Evolutionary conservation across 2,329 filamentous ascomycete species (phyloP).

Genomic region (Malbranchea cinnamomea): DNA sequence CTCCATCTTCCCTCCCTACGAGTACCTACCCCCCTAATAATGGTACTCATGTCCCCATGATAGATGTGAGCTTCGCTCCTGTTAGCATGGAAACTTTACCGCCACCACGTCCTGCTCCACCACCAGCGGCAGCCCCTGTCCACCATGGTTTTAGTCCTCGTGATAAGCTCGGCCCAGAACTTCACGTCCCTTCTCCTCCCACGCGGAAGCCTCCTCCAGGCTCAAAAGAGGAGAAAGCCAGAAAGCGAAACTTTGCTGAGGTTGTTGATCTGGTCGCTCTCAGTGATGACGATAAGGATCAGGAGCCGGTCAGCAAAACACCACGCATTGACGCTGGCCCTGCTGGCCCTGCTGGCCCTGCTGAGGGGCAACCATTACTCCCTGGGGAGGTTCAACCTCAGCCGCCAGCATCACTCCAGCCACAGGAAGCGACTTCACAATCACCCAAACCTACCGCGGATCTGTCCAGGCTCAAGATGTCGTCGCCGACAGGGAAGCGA

Average conservation of each 20-base stretch:
- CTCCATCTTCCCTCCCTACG: no score
- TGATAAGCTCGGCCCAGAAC: conserved; percentile 2
- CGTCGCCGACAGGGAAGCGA: conserved; percentile 3
- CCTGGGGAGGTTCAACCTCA: background rate
- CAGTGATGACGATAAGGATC: conserved; percentile 31
- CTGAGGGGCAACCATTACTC: background rate
- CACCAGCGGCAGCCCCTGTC: background rate
- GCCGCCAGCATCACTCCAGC: background rate
- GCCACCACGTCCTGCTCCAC: background rate
- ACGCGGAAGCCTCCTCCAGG: conserved; percentile 13
- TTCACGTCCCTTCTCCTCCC: conserved; percentile 2
- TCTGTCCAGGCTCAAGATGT: conserved; percentile 3
- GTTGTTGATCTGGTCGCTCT: conserved; percentile 37
- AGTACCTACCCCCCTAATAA: no score
- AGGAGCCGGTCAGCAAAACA: conserved; percentile 17
- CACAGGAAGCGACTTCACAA: no score
- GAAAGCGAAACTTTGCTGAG: conserved; percentile 40
- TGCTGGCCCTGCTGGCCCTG: background rate
- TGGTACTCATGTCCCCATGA: no score
- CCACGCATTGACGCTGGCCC: conserved; percentile 5
- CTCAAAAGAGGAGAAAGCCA: conserved; percentile 40
- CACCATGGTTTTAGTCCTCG: background rate
- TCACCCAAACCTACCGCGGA: conserved; percentile 2
- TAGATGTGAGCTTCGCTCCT: background rate
- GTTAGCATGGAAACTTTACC: background rate